Evolutionary conservation across 495 filamentous ascomycete species (phyloP).

Genomic region (Tuber umbilicatum): DNA sequence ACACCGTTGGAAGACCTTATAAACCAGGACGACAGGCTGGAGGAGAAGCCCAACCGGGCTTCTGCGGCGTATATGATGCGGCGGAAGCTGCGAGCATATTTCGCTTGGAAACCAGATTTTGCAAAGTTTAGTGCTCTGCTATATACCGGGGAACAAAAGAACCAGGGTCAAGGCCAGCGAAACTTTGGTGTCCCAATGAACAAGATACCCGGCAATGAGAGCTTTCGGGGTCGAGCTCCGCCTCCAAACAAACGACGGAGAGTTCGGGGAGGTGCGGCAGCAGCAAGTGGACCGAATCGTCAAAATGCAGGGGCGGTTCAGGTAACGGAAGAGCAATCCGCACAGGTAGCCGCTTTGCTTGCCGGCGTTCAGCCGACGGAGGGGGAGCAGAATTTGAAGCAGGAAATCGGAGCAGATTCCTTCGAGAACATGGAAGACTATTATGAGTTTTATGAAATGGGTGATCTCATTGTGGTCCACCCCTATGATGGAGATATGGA

Average conservation of each 20-base stretch:
- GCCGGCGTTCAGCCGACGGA: conserved; percentile 63
- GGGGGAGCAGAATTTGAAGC: conserved; percentile 56
- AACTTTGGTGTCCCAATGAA: conserved; percentile 46
- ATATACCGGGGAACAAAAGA: conserved; percentile 71
- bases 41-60: conserved; percentile 46
- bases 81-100: conserved; percentile 74
- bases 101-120: conserved; percentile 87
- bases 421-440: conserved; percentile 84
- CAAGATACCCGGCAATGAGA: conserved; percentile 23
- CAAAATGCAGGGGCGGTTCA: conserved; percentile 62
- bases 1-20: conserved; percentile 46
- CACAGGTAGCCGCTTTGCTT: conserved; percentile 62
- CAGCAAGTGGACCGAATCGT: conserved; percentile 52
- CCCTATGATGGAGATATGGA: conserved; percentile 94
- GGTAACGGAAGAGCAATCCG: conserved; percentile 71
- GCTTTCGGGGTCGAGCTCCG: conserved; percentile 58
- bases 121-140: conserved; percentile 70
- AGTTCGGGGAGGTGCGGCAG: conserved; percentile 70
- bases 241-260: conserved; percentile 75
- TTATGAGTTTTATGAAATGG: conserved; percentile 89
- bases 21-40: conserved; percentile 44
- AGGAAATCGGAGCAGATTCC: conserved; percentile 71
- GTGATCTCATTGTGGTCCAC: conserved; percentile 79
- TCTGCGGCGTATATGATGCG: conserved; percentile 86
- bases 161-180: conserved; percentile 52